These are phyloP conservation scores for Dillenia suffruticosa DNA, from an alignment of 164 flowering plant genomes.

Conservation along the genomic window DNA sequence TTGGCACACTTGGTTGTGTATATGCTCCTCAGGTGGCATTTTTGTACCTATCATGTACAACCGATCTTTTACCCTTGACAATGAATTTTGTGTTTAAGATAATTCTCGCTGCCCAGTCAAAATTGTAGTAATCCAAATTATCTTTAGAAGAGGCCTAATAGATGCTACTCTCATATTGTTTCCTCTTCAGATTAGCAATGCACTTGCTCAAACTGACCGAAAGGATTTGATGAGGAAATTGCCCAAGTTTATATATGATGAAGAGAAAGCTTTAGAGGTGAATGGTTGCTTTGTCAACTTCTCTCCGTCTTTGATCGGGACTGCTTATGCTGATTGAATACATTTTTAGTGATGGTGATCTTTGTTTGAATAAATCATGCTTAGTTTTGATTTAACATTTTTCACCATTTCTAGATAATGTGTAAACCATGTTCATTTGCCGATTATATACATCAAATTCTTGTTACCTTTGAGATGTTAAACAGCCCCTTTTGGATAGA, in stretches of 20 bases:
- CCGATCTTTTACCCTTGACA: not conserved
- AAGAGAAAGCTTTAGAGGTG: constrained; percentile 96
- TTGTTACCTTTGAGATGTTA: too few relatives aligned
- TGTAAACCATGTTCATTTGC: too few relatives aligned
- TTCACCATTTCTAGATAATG: too few relatives aligned
- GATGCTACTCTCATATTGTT: not conserved
- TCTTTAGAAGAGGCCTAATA: too few relatives aligned
- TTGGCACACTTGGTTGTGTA: constrained; percentile 84
- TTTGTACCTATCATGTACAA: not conserved
- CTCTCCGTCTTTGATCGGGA: not conserved
- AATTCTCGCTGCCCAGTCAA: not conserved
- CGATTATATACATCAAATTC: too few relatives aligned
- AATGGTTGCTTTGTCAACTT: constrained; percentile 12
- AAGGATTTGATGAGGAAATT: constrained; percentile 88
- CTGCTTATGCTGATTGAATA: too few relatives aligned
- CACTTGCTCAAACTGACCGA: constrained; percentile 65
- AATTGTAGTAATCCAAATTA: not conserved
- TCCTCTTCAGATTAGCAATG: constrained; percentile 69
- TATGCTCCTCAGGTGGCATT: constrained; percentile 85
- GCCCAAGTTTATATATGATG: constrained; percentile 88
- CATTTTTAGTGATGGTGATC: too few relatives aligned
- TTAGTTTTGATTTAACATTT: too few relatives aligned
- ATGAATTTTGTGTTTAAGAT: not conserved
- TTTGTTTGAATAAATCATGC: too few relatives aligned
- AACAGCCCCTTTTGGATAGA: too few relatives aligned